Evolutionary conservation across 352 stramenopile species (phyloP), one percentile per base, ranked within the genome.

Genomic region (Pythium pyrilobum): DNA sequence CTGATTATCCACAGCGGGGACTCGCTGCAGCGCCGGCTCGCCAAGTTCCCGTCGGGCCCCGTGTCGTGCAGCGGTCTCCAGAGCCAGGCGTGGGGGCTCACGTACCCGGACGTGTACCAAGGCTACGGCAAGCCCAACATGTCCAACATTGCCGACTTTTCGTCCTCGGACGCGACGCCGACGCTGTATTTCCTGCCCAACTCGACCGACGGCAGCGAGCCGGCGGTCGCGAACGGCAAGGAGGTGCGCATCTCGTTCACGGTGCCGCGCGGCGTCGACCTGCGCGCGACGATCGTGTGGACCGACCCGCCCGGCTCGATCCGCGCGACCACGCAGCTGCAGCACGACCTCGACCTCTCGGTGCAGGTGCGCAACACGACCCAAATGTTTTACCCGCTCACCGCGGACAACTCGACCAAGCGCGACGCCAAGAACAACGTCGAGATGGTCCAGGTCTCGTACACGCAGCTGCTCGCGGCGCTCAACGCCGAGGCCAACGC

Each of bases 91-190:
- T 71, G 45, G 23, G 50, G 46, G 3, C 55, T 92, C 20, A 51
- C 43, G 16, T 92, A 81, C 46, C 82, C 82, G n/a, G 81, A 89
- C 44, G 52, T 85, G 12, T 90, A 85, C 40, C 82, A 92, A 45
- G 82, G 82, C 16, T 92, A 92, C 52, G 82, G 82, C 21, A 87
- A 89, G 42, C 82, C 82, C 3, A 87, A 92, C 62, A 71, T 92
- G 45, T 81, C 70, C 38, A 92, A 86, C 46, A 81, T 92, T 40
- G 76, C 77, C 5, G 74, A 87, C 32, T 87, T 88, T 37, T 56
- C 49, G 2, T 21, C 21, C 10, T 49, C 50, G 13, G 6, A 38
- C 39, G 38, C 56, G 20, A 67, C 65, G 21, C 59, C 52, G 16
- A 72, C 74, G 37, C 56, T 90, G 1, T 87, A 86, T 46, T 90